Base-by-base conservation (phyloP, 352 stramenopile genomes). In the Phytophthora pluvialis region DNA sequence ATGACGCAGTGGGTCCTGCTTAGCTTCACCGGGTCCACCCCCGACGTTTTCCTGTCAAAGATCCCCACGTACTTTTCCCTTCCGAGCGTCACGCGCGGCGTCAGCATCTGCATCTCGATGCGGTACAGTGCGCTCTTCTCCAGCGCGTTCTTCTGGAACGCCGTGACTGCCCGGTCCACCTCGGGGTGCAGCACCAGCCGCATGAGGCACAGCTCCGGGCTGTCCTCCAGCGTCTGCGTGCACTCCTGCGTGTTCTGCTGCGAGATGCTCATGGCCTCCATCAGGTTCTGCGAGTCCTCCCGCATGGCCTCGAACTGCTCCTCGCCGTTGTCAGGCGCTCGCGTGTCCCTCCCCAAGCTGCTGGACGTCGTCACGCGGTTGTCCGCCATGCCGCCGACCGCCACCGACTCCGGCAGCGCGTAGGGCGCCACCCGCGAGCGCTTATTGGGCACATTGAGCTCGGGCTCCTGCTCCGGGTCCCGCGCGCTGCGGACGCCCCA, bases 211-310 rank as follows among this genome's bases (percentile, higher is more conserved):
- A 81, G 69, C 3, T 60, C 75, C 13, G 79, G 73, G 39, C 73
- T 90, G 44, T 92, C 83, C 25, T 89, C 81, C 12, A 87, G 56
- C 44, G 80, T 88, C 57, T 90, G 83, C 38, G 83, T 90, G 59
- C 75, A 90, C 54, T 90, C 81, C 35, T 92, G 81, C 9, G 83
- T 92, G 60, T 89, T 88, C 59, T 90, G 70, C 59, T 92, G 81
- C 10, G 83, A 90, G 53, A 92, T 89, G 50, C 78, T 87, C 43
- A 92, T 77, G 32, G 68, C 67, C 47, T 92, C 81, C 70, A 92
- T 65, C 16, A 89, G 58, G 15, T 80, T 83, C 64, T 92, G 81
- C 44, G 83, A 92, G 57, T 75, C 52, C 51, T 86, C 83, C 3
- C 50, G 52, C 38, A 78, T 42, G 9, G 54, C 66, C 49, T 78